Base-by-base conservation (phyloP, 176 grass and related monocot genomes). In the Oryza coarctata region DNA sequence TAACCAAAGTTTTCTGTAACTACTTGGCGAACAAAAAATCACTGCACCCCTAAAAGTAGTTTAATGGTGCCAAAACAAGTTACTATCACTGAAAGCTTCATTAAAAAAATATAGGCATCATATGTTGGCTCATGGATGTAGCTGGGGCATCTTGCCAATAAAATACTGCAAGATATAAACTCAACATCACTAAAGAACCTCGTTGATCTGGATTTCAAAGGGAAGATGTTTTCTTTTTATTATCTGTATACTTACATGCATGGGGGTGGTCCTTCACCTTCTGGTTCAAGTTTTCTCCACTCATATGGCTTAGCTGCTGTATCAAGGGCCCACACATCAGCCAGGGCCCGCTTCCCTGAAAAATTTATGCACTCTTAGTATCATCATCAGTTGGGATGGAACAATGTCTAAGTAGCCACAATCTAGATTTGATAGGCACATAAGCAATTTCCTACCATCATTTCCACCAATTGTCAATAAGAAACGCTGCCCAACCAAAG, bases 261-360 rank as follows among this genome's bases (percentile, higher is more conserved):
- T 9, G 96, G 96, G 63, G 90, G 93, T 71, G 96, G 96, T 9
- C 96, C 96, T 81, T 98, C 96, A 40, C 96, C 96, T 91, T 98
- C 96, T 10, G 96, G 96, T 82, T 98, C 96, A 81, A 98, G 83
- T 75, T 98, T 98, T 84, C 96, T 91, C 96, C 96, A 98, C 64
- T 95, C 84, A 81, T 98, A 98, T 72, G 96, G 96, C 65, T 98
- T 98, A 49, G 93, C 96, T 11, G 96, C 96, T 29, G 96, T 99
- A 80, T 99, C 96, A 77, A 99, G 91, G 77, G 93, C 93, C 96
- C 96, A 99, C 63, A 95, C 96, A 87, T 99, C 96, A 84, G 93
- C 93, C 80, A 99, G 87, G 73, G 96, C 85, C 17, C 89, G 84
- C 76, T 95, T 99, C 32, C 96, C 96, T 99, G 66, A 81, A 74